These are phyloP conservation scores for Debaryomyces nepalensis DNA, from an alignment of 1,139 yeast genomes.

Conservation along the genomic window DNA sequence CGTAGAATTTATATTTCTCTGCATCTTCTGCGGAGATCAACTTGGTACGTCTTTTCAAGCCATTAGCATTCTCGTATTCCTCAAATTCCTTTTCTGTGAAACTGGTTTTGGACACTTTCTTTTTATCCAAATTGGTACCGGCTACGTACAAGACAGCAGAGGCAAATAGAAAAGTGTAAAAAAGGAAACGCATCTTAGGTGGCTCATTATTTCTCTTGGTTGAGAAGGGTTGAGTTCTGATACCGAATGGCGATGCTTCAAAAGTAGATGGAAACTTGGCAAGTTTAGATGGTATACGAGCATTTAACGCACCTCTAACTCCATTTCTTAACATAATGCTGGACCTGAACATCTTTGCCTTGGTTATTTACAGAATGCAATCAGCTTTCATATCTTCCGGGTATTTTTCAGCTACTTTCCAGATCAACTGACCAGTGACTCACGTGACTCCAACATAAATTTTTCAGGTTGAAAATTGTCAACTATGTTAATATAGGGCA, in stretches of 20 bases:
- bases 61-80: slow-evolving; percentile 51
- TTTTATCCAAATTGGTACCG: slow-evolving; percentile 56
- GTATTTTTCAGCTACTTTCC: slow-evolving; percentile 5
- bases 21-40: slow-evolving; percentile 37
- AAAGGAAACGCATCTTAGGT: slow-evolving; percentile 54
- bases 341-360: slow-evolving; percentile 5
- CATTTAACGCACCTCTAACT: background rate
- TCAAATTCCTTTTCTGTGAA: slow-evolving; percentile 66
- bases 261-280: no score
- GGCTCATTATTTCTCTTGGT: slow-evolving; percentile 22
- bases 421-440: background rate
- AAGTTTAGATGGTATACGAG: background rate
- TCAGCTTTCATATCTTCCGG: background rate
- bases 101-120: slow-evolving; percentile 50
- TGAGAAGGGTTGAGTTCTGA: slow-evolving; percentile 4
- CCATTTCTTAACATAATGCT: background rate
- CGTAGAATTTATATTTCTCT: slow-evolving; percentile 43
- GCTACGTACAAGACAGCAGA: slow-evolving; percentile 58
- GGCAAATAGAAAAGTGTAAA: slow-evolving; percentile 55
- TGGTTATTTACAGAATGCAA: background rate
- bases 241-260: background rate
- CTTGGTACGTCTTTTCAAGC: slow-evolving; percentile 58
- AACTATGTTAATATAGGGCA: no score
- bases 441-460: slow-evolving; percentile 7
- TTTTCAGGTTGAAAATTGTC: slow-evolving; percentile 7